Evolutionary conservation across 495 filamentous ascomycete species (phyloP), one percentile per base, ranked within the genome.

Genomic region (Penicillium fimorum): DNA sequence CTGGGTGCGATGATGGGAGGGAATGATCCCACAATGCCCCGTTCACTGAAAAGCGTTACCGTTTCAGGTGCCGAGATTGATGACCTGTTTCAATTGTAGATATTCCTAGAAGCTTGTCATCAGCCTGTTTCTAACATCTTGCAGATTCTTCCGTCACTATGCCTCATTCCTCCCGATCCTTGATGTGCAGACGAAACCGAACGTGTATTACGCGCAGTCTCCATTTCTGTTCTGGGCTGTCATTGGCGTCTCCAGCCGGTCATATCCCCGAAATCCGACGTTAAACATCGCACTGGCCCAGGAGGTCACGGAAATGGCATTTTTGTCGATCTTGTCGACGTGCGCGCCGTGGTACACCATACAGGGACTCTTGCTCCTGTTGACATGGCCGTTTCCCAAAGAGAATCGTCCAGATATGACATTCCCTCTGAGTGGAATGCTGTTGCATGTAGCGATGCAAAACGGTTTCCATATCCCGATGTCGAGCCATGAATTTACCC

Each of bases 201-300:
- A 82, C 52, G 47, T 71, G 1, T 78, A 73, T 42, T 78, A 77
- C 57, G 55, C 64, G 0, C 69, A 72, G 45, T 82, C 76, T 0
- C 69, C 76, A 0, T 77, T 82, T 48, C 65, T 84, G 0, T 82
- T 82, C 53, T 82, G 79, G 79, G 58, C 71, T 2, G 65, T 84
- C 4, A 71, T 78, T 13, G 74, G 72, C 24, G 72, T 69, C 24
- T 66, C 69, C 59, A 66, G 74, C 48, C 63, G 76, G 13, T 67
- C 65, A 0, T 78, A 73, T 53, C 13, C 62, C 2, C 61, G 59
- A 1, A 76, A 82, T 37, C 78, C 76, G 0, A 79, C 76, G 0
- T 53, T 82, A 12, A 53, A 79, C 15, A 68, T 65, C 8, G 67
- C 69, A 8, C 57, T 80, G 10, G 64, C 69, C 1, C 67, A 65